phyloP scores from a whole-genome alignment of 352 stramenopile species.

The Phytophthora macrochlamydospora region DNA sequence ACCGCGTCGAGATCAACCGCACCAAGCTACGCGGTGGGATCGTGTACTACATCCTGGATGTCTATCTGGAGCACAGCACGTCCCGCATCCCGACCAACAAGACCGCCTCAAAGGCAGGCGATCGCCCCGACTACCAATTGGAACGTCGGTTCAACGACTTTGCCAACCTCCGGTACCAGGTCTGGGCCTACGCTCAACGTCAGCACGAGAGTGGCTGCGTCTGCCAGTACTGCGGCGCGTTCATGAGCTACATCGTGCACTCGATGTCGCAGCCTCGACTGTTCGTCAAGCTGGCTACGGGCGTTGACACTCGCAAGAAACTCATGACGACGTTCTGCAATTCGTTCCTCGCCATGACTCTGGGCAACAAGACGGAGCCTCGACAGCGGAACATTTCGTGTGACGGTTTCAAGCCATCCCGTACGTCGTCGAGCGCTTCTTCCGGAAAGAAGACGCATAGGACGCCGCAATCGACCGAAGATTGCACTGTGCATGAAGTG shows the following conservation, averaged over 20 bases:
- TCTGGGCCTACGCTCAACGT: conserved; percentile 51
- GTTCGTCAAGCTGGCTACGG: conserved; percentile 47
- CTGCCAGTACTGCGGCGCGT: conserved; percentile 54
- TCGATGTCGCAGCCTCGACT: conserved; percentile 55
- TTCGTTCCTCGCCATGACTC: conserved; percentile 49
- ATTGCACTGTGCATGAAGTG: conserved; percentile 21
- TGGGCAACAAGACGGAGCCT: conserved; percentile 34
- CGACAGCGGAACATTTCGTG: conserved; percentile 37
- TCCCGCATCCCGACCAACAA: conserved; percentile 69
- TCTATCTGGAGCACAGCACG: conserved; percentile 60
- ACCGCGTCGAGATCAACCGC: conserved; percentile 51
- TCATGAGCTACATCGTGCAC: conserved; percentile 62
- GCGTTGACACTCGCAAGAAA: conserved; percentile 44
- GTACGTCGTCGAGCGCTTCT: conserved; percentile 51
- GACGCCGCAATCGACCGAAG: conserved; percentile 40
- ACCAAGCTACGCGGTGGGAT: conserved; percentile 45
- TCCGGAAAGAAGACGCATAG: conserved; percentile 31
- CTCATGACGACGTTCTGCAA: conserved; percentile 55
- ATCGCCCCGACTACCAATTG: conserved; percentile 49
- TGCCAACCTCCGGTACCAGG: conserved; percentile 51
- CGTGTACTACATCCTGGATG: conserved; percentile 55
- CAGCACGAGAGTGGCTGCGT: conserved; percentile 34
- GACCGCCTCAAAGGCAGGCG: conserved; percentile 22
- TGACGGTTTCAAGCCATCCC: conserved; percentile 47
- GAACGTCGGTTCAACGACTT: conserved; percentile 63